Evolutionary conservation across 202 grass and related monocot genomes (phyloP).

Genomic region (Setaria viridis): DNA sequence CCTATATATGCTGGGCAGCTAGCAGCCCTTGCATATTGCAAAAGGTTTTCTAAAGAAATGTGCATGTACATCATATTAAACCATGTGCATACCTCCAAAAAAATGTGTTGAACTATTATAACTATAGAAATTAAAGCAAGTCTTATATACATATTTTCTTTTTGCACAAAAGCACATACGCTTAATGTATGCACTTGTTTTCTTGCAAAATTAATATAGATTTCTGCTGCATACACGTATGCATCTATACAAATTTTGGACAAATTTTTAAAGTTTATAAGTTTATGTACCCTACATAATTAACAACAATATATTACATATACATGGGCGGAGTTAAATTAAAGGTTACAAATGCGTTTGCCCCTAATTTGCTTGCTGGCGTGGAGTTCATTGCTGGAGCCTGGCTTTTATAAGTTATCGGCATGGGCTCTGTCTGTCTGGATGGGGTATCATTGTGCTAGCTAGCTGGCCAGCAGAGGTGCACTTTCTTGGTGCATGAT

Average conservation of each 20-base stretch:
- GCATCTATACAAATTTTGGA: background rate
- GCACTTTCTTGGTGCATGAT: background rate
- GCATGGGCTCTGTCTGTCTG: background rate
- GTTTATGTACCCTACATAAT: background rate
- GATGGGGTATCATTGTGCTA: background rate
- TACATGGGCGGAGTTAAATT: background rate
- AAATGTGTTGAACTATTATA: background rate
- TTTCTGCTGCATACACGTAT: background rate
- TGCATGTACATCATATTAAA: background rate
- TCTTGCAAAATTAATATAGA: no score
- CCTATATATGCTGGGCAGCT: background rate
- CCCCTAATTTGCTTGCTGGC: background rate
- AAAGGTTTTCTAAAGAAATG: background rate
- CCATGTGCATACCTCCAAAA: background rate
- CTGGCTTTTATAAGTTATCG: background rate
- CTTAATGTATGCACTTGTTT: background rate
- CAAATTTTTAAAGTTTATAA: background rate
- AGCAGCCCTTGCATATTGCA: background rate
- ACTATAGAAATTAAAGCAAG: no score
- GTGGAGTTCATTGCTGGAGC: background rate
- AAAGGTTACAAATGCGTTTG: background rate
- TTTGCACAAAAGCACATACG: background rate
- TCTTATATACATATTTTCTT: no score
- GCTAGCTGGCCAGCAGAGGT: constrained; percentile 30
- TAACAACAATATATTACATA: background rate